Base-by-base conservation (phyloP, 2,329 filamentous ascomycete genomes). In the Daldinia sp. region DNA sequence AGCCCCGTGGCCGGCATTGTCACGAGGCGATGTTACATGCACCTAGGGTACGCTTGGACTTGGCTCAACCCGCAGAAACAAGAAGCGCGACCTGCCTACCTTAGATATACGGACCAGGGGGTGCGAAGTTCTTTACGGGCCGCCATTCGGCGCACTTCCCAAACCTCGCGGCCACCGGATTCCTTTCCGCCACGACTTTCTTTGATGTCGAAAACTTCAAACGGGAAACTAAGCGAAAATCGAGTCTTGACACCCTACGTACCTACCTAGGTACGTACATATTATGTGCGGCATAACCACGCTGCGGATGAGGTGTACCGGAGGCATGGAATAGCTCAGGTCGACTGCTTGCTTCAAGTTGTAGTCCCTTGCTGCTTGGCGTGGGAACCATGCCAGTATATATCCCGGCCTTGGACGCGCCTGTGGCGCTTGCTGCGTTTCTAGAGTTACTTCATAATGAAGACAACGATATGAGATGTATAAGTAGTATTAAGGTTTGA, bases 1-100 rank as follows among this genome's bases (percentile, higher is more conserved):
- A 23, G n/a, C 37, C 30, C 59, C 12, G 10, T 35, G 23, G 37
- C 53, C 50, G 50, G 48, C 39, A 37, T 50, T 26, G n/a, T 55
- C 46, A 30, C 48, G 39, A 56, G 18, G 12, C 61, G 55, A 59
- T 59, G 61, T 48, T 39, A 59, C 55, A 59, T 53, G 13, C 44
- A 35, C 5, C 2, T 20, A n/a, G 28, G 44, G 23, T 30, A 41
- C 62, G 55, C 62, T 60, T 65, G 53, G 62, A 60, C 20, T 23
- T 23, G 20, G 20, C 20, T 23, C 2, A 23, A 23, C 20, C 20
- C 20, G n/a, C 12, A 13, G 35, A 39, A 39, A 15, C 12, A 13
- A 13, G 13, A 39, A 12, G 35, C 28, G 18, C 20, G 20, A 53
- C 55, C 35, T 51, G 23, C 53, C 54, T 59, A 39, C 28, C 28